Base-by-base conservation (phyloP, 2,329 filamentous ascomycete genomes). In the Diaporthe ilicicola region DNA sequence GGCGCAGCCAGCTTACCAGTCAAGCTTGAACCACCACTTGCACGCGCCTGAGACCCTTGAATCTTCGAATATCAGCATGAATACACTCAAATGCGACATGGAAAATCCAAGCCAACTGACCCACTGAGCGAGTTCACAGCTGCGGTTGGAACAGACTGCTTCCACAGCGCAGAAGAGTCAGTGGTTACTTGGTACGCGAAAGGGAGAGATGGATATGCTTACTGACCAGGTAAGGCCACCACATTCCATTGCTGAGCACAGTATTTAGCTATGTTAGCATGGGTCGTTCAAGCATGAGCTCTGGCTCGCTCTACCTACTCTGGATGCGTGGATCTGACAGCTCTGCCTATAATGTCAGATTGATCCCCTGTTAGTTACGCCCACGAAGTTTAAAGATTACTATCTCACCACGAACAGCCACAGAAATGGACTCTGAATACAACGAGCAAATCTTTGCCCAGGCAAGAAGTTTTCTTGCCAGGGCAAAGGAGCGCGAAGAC, bases 131-230 rank as follows among this genome's bases (percentile, higher is more conserved):
- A 19, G 29, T n/a, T n/a, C n/a, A n/a, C n/a, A n/a, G n/a, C n/a
- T n/a, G n/a, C n/a, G n/a, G n/a, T n/a, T n/a, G n/a, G 19, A 55
- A 55, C 53, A 55, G 53, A 55, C 32, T 55, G 32, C 53, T 15
- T 39, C 53, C 32, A 32, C 5, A 13, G 19, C 19, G 19, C 8
- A 22, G 17, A 19, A 15, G 19, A 29, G 53, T 55, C 19, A 55
- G 53, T 7, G 27, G 27, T 7, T n/a, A 19, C 3, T 19, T 13
- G 3, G 27, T 9, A 6, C 9, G 24, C 17, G 1, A 29, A 32
- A 2, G 9, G 53, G 32, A 22, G 10, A 15, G n/a, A n/a, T n/a
- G n/a, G n/a, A n/a, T n/a, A n/a, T 15, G 27, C 53, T 37, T 6
- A 55, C 51, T 29, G 12, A 55, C 19, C 53, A 9, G 53, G 53